Base-by-base conservation (phyloP, 805 yeast genomes). In the Nakazawaea ishiwadae region DNA sequence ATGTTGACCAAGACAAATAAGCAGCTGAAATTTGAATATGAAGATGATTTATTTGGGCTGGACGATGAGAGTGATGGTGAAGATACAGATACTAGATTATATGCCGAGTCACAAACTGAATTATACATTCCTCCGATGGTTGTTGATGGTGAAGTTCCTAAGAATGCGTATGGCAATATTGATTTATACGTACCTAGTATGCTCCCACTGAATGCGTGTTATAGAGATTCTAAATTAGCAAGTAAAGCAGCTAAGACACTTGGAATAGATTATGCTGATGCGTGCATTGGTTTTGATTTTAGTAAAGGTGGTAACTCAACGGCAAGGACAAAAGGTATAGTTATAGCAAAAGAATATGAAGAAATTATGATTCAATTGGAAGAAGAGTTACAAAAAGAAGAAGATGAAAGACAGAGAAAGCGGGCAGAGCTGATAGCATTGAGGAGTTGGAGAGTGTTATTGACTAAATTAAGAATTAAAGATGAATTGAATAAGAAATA, bases 271-370 rank as follows among this genome's bases (percentile, higher is more conserved):
- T 88, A 71, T 63, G 97, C 96, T 0, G 81, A 78, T 36, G 98
- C 97, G 0, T 90, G 89, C 2, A 81, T 82, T 2, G 87, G 90
- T 0, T 91, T 93, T 62, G 93, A 87, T 42, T 93, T 85, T 60
- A 31, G 47, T 7, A 54, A 54, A 26, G 52, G 64, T n/a, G 48
- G 51, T n/a, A 49, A 55, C 2, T 79, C 84, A 0, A 79, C 77
- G 9, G 91, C 95, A 0, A 66, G 68, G 40, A 72, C 79, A 31
- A 78, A 80, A 4, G 98, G 98, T 2, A 73, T 88, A 19, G 82
- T 93, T 1, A 81, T 89, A 5, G 81, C 84, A 4, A 53, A 54
- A 18, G 81, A 80, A 51, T 77, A 62, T 46, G 63, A 66, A 44
- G 87, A 80, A 29, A 90, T 89, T 0, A 67, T 86, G 29, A 51